These are phyloP conservation scores for Ceratocystis albifundus DNA, from an alignment of 2,329 filamentous ascomycete genomes.

Conservation along the genomic window DNA sequence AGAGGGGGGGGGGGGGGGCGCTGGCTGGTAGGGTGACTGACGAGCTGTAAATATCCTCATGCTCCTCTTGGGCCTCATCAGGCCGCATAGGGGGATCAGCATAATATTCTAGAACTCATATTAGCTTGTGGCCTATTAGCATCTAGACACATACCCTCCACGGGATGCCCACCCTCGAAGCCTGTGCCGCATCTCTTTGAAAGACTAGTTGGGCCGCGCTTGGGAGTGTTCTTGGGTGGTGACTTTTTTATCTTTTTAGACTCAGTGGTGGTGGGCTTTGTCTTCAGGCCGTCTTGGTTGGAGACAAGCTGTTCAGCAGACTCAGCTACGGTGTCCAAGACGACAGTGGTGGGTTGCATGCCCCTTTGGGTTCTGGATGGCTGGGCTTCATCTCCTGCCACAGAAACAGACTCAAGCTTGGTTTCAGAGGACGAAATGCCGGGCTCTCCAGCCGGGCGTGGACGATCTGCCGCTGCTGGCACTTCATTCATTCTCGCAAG, in stretches of 20 bases:
- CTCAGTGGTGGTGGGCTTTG: background rate
- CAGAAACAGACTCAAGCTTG: background rate
- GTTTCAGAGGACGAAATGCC: background rate
- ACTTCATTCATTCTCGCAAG: background rate
- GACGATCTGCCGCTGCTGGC: background rate
- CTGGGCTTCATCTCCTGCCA: background rate
- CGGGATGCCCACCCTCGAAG: slow-evolving; percentile 50
- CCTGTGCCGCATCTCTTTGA: slow-evolving; percentile 44
- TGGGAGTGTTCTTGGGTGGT: background rate
- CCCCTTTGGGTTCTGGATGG: background rate
- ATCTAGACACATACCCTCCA: background rate
- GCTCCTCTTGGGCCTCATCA: slow-evolving; percentile 54
- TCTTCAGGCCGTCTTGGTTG: background rate
- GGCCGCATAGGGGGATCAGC: slow-evolving; percentile 69
- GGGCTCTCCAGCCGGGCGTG: too few relatives aligned
- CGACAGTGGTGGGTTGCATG: background rate
- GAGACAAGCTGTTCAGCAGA: background rate
- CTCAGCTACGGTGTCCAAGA: background rate
- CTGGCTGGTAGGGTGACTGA: slow-evolving; percentile 34
- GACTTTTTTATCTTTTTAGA: background rate
- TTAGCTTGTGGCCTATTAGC: background rate
- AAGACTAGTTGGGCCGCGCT: slow-evolving; percentile 15
- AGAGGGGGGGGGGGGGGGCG: too few relatives aligned
- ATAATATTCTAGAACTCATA: slow-evolving; percentile 47
- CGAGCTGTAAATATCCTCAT: slow-evolving; percentile 51